Percentiles rank a stretch among this genome's conserved stretches.
These are phyloP conservation scores for Bryopsis sp. DNA, from an alignment of 139 green algal species.

Conservation along the genomic window DNA sequence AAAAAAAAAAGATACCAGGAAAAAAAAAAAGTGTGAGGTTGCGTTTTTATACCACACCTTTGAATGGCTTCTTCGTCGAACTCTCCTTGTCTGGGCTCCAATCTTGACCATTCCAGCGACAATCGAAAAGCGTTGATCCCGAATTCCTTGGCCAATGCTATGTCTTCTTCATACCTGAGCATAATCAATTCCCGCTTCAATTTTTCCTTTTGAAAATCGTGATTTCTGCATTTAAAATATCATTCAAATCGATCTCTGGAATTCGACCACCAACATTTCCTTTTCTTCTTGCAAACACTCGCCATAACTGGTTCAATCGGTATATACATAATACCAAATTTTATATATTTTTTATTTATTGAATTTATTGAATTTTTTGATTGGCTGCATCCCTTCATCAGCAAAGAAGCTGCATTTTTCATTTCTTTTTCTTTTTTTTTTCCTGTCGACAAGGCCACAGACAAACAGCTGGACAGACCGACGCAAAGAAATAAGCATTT, in stretches of 20 bases:
- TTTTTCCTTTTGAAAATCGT: neutral
- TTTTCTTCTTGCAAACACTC: no score
- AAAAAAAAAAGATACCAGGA: no score
- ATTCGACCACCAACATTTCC: neutral
- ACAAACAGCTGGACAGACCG: no score
- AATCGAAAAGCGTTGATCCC: constrained; percentile 66
- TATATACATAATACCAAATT: no score
- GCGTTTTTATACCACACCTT: constrained; percentile 31
- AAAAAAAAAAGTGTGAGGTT: neutral
- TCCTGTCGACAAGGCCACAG: no score
- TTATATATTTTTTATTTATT: no score
- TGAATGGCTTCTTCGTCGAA: constrained; percentile 51
- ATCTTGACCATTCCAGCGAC: constrained; percentile 71
- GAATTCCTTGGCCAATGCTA: constrained; percentile 35
- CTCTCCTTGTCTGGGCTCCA: constrained; percentile 47
- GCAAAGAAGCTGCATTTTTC: no score
- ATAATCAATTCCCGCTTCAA: neutral
- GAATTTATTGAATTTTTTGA: no score
- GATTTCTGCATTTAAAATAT: neutral
- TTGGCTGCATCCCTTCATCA: no score
- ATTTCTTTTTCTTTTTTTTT: no score
- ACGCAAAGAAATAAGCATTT: no score
- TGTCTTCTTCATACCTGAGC: constrained; percentile 53
- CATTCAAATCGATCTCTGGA: neutral
- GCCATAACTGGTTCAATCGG: no score